These are phyloP conservation scores for Cystobasidium sp. DNA, from an alignment of 1,284 basidiomycete species.

Conservation along the genomic window DNA sequence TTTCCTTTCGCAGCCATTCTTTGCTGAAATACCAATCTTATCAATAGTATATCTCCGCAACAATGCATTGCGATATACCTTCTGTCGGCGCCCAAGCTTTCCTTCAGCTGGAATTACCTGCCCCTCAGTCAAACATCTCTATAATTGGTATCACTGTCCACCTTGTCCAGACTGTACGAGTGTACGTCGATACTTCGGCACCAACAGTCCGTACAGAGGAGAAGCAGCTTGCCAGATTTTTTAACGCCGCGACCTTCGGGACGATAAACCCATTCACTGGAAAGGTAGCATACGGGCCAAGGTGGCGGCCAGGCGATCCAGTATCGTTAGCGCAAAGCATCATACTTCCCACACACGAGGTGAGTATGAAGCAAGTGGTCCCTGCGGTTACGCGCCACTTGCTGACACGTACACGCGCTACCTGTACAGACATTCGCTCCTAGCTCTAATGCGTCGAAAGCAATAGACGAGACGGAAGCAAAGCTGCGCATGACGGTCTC, in stretches of 20 bases:
- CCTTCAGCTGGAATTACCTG: not conserved
- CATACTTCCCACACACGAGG: slow-evolving; percentile 5
- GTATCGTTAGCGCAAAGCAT: not conserved
- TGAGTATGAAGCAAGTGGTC: not conserved
- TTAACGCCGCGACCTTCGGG: not conserved
- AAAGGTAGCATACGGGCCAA: not conserved
- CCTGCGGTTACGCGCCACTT: no score
- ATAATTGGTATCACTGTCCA: not conserved
- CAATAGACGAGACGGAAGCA: not conserved
- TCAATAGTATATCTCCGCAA: not conserved
- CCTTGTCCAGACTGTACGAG: not conserved
- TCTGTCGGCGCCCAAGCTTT: slow-evolving; percentile 9
- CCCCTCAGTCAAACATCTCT: not conserved
- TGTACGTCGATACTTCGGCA: not conserved
- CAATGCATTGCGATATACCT: not conserved
- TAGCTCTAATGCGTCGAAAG: not conserved
- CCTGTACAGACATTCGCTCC: not conserved
- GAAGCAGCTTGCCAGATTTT: slow-evolving; percentile 1
- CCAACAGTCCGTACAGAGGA: not conserved
- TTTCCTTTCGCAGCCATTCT: not conserved
- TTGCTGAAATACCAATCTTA: not conserved
- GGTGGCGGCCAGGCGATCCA: not conserved
- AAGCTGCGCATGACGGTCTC: not conserved
- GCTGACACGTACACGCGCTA: no score
- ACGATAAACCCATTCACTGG: not conserved